Percentiles rank a stretch among this genome's conserved stretches.
Evolutionary conservation across 768 basidiomycete species (phyloP).

Genomic region (Leucocoprinus leucothites): DNA sequence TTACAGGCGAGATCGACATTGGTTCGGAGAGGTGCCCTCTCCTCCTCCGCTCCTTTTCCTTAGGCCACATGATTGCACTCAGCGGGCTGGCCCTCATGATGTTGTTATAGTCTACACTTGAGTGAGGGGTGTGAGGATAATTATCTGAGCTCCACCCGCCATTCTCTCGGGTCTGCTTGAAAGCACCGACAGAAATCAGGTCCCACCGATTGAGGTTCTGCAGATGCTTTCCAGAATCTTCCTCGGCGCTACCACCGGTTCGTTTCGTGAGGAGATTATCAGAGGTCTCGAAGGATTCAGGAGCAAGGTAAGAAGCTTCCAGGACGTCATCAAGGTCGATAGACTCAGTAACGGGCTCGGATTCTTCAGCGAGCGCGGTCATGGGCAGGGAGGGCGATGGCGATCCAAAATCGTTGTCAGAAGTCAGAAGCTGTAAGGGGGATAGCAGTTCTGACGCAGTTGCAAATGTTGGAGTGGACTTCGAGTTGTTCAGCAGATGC

Average conservation of each 20-base stretch:
- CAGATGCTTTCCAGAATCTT: slow-evolving; percentile 34
- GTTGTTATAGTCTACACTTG: slow-evolving; percentile 41
- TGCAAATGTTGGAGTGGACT: slow-evolving; percentile 22
- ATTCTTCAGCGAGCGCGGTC: slow-evolving; percentile 25
- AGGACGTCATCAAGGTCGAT: slow-evolving; percentile 75
- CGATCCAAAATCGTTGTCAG: slow-evolving; percentile 10
- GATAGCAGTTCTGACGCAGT: slow-evolving; percentile 8
- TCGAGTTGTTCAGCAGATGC: slow-evolving; percentile 24
- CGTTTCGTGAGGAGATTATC: neutral
- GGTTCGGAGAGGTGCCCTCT: slow-evolving; percentile 24
- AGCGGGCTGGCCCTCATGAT: slow-evolving; percentile 56
- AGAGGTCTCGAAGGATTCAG: slow-evolving; percentile 35
- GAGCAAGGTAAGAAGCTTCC: slow-evolving; percentile 67
- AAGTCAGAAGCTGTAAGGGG: slow-evolving; percentile 8
- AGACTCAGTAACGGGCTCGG: slow-evolving; percentile 39
- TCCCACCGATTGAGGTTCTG: slow-evolving; percentile 70
- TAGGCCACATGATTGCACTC: slow-evolving; percentile 53
- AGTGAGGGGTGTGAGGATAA: slow-evolving; percentile 19
- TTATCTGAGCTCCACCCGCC: slow-evolving; percentile 35
- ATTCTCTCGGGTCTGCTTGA: slow-evolving; percentile 54
- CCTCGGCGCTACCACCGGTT: neutral
- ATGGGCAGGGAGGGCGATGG: slow-evolving; percentile 12
- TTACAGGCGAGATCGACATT: slow-evolving; percentile 46
- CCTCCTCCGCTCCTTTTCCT: slow-evolving; percentile 29
- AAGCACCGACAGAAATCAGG: slow-evolving; percentile 66